These are phyloP conservation scores for Aspergillus ibericus DNA, from an alignment of 2,329 filamentous ascomycete species.

Conservation along the genomic window DNA sequence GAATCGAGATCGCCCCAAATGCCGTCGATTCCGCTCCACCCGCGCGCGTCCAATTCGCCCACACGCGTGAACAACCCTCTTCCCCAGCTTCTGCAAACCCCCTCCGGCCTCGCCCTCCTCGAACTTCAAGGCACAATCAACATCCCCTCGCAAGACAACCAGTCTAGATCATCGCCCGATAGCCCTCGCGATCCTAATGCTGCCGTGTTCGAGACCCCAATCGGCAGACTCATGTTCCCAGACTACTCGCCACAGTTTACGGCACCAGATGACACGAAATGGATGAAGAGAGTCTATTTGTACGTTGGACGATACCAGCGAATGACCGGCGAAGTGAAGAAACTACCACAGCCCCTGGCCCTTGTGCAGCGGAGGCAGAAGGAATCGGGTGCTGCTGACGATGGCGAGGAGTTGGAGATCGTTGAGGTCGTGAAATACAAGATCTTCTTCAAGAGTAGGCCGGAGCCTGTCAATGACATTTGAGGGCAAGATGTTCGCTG, in stretches of 20 bases:
- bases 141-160: conserved; percentile 54
- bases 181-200: conserved; percentile 12
- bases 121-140: conserved; percentile 93
- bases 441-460: conserved; percentile 77
- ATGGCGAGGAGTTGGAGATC: conserved; percentile 64
- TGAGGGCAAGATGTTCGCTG: conserved; percentile 17
- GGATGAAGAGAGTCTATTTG: conserved; percentile 89
- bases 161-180: conserved; percentile 21
- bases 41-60: conserved; percentile 12
- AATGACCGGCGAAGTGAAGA: conserved; percentile 86
- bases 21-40: conserved; percentile 45
- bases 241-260: conserved; percentile 61
- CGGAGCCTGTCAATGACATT: conserved; percentile 71
- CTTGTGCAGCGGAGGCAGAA: conserved; percentile 64
- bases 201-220: conserved; percentile 46
- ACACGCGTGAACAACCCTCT: conserved; percentile 56
- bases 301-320: conserved; percentile 88
- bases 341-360: conserved; percentile 73
- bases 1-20: conserved; percentile 24
- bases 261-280: conserved; percentile 59
- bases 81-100: conserved; percentile 81
- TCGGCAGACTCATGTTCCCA: conserved; percentile 78
- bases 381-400: conserved; percentile 15
- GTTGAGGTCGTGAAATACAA: conserved; percentile 86
- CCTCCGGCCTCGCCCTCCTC: conserved; percentile 81